Conservation (phyloP, 23 red algal genomes). For the Gracilaria domingensis region DNA sequence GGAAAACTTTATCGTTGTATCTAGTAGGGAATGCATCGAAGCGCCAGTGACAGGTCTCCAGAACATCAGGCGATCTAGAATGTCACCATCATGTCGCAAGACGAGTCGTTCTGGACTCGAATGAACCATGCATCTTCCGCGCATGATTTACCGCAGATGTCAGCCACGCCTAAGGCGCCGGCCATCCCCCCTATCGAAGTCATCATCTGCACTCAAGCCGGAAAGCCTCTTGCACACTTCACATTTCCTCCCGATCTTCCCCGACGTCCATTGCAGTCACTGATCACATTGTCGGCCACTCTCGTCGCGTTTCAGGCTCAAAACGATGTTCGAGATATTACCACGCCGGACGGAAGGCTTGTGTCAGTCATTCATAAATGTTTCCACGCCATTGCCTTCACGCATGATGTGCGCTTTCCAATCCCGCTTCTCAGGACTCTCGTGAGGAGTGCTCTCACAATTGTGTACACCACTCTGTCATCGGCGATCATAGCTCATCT, state of each 20-base stretch:
- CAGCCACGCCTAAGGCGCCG: constrained; percentile 31
- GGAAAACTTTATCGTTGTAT: too few species aligned
- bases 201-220: constrained; percentile 55
- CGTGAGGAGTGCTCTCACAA: constrained; percentile 21
- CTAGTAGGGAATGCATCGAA: too few species aligned
- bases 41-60: too few species aligned
- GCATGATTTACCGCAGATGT: constrained; percentile 44
- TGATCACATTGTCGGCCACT: constrained; percentile 42
- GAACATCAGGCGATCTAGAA: too few species aligned
- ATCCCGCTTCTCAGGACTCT: constrained; percentile 44
- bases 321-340: not conserved
- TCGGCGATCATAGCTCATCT: constrained; percentile 27
- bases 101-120: constrained; percentile 58
- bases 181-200: constrained; percentile 34
- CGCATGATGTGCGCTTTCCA: constrained; percentile 24
- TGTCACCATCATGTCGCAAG: too few species aligned
- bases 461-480: constrained; percentile 47
- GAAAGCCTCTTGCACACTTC: constrained; percentile 65
- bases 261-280: constrained; percentile 16
- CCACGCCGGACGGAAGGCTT: not conserved
- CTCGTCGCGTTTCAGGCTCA: constrained; percentile 40
- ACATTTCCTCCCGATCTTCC: not conserved
- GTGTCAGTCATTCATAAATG: constrained; percentile 24
- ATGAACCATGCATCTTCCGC: constrained; percentile 49
- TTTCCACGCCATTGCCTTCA: constrained; percentile 22